phyloP scores from a whole-genome alignment of 2,329 filamentous ascomycete species.

The Colletotrichum noveboracense region DNA sequence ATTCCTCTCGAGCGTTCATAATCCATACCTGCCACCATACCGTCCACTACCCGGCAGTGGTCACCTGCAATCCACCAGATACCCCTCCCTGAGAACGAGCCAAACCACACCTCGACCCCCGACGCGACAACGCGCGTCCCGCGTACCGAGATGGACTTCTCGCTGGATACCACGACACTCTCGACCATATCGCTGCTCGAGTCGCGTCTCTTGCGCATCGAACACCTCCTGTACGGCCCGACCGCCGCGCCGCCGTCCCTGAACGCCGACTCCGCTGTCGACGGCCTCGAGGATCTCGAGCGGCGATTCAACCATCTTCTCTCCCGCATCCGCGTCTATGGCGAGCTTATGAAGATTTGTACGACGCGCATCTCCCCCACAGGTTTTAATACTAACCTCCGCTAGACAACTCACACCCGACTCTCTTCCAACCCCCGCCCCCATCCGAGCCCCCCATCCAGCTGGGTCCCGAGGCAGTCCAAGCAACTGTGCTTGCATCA shows the following conservation, averaged over 20 bases:
- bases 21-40: background rate
- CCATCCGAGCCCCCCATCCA: slow-evolving; percentile 55
- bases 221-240: slow-evolving; percentile 62
- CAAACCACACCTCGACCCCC: background rate
- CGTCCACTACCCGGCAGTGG: background rate
- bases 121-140: background rate
- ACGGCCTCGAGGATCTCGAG: slow-evolving; percentile 56
- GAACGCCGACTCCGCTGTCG: slow-evolving; percentile 45
- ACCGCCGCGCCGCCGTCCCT: slow-evolving; percentile 36
- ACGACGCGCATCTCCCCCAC: slow-evolving; percentile 28
- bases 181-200: slow-evolving; percentile 63
- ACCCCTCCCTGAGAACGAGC: background rate
- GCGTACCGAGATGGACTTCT: slow-evolving; percentile 31
- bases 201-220: slow-evolving; percentile 62
- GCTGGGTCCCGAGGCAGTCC: slow-evolving; percentile 55
- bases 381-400: background rate
- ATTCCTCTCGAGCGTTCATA: background rate
- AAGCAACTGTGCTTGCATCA: slow-evolving; percentile 60
- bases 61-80: background rate
- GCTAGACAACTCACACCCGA: slow-evolving; percentile 58
- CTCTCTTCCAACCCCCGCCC: slow-evolving; percentile 56
- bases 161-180: slow-evolving; percentile 57
- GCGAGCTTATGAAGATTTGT: slow-evolving; percentile 67
- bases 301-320: slow-evolving; percentile 56
- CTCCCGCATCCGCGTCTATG: slow-evolving; percentile 60